phyloP scores from a whole-genome alignment of 2,329 filamentous ascomycete genomes.

The Metarhizium rileyi region DNA sequence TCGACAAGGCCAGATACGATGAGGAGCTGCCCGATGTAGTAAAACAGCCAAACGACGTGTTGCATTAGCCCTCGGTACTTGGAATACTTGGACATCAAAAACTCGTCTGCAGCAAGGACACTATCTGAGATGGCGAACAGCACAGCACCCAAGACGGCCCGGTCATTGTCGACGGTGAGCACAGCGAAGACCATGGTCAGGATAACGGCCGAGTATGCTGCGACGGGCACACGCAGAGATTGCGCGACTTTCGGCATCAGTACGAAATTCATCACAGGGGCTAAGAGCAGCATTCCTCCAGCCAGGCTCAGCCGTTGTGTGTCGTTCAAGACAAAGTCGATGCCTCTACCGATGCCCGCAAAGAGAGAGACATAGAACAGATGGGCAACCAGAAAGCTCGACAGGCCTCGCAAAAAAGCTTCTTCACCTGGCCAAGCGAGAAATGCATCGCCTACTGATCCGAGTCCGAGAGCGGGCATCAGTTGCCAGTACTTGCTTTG shows the following conservation, averaged over 20 bases:
- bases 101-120: conserved; percentile 23
- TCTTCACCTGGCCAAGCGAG: conserved; percentile 24
- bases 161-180: conserved; percentile 15
- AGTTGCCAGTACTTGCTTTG: conserved; percentile 14
- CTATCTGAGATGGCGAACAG: conserved; percentile 24
- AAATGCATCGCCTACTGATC: conserved; percentile 25
- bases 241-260: conserved; percentile 18
- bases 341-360: conserved; percentile 7
- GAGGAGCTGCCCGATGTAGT: conserved; percentile 25
- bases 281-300: conserved; percentile 12
- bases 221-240: conserved; percentile 18
- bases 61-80: conserved; percentile 20
- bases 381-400: conserved; percentile 24
- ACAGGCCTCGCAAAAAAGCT: conserved; percentile 22
- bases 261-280: conserved; percentile 15
- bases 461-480: conserved; percentile 18
- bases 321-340: conserved; percentile 5
- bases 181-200: conserved; percentile 21
- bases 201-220: conserved; percentile 22
- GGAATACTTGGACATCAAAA: conserved; percentile 18
- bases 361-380: conserved; percentile 23
- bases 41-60: conserved; percentile 24
- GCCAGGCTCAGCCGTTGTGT: conserved; percentile 11
- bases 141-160: conserved; percentile 18
- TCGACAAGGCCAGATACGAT: conserved; percentile 14